phyloP scores from a whole-genome alignment of 768 basidiomycete genomes.

The Lepiota venenata region DNA sequence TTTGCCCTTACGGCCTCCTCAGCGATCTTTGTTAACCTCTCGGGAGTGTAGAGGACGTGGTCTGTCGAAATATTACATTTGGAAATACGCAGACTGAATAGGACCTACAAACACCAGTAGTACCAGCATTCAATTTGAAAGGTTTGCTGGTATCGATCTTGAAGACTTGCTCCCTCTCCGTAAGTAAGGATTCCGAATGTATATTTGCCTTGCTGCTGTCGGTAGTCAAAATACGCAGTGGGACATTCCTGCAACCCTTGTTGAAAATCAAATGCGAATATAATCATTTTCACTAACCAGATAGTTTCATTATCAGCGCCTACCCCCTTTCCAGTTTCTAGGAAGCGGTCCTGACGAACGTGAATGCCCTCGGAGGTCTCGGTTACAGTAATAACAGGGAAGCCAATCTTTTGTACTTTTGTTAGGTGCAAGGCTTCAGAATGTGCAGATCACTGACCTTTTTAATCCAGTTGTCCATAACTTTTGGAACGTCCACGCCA shows the following conservation, averaged over 20 bases:
- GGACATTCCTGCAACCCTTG: conserved; percentile 60
- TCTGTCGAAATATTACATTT: conserved; percentile 36
- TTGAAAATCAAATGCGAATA: background rate
- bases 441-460: conserved; percentile 42
- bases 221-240: conserved; percentile 69
- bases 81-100: background rate
- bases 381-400: conserved; percentile 85
- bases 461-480: conserved; percentile 93
- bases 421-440: background rate
- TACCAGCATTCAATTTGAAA: conserved; percentile 91
- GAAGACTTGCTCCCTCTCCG: conserved; percentile 64
- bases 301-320: conserved; percentile 84
- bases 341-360: conserved; percentile 88
- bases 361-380: conserved; percentile 70
- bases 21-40: conserved; percentile 75
- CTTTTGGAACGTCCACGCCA: conserved; percentile 64
- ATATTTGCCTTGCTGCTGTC: conserved; percentile 55
- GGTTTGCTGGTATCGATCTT: conserved; percentile 68
- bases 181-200: conserved; percentile 62
- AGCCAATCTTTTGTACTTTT: conserved; percentile 49
- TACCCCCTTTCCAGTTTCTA: conserved; percentile 77
- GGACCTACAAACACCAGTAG: conserved; percentile 81
- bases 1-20: conserved; percentile 67
- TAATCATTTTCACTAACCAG: conserved; percentile 47
- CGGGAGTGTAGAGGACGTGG: conserved; percentile 83